These are phyloP conservation scores for Populus pruinosa DNA, from an alignment of 345 rosid species.

Conservation along the genomic window DNA sequence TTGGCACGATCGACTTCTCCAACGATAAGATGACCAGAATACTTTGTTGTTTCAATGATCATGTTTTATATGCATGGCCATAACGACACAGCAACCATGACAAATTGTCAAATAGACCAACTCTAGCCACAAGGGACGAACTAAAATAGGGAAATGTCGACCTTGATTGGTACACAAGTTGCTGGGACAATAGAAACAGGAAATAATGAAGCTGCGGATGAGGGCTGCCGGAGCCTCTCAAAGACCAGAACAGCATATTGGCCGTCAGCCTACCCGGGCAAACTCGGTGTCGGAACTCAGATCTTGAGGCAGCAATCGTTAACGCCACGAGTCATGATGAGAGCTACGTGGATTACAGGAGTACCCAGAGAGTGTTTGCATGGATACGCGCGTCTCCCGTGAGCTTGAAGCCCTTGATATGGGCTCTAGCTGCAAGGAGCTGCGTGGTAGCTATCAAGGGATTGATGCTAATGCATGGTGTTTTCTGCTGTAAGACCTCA, in stretches of 20 bases:
- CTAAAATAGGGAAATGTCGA: background rate
- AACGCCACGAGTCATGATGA: conserved; percentile 83
- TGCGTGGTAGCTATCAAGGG: conserved; percentile 85
- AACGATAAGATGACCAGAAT: too few species aligned
- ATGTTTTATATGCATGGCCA: background rate
- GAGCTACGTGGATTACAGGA: conserved; percentile 48
- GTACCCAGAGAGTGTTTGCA: conserved; percentile 52
- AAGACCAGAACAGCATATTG: conserved; percentile 68
- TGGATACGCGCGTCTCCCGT: conserved; percentile 68
- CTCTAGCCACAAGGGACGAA: background rate
- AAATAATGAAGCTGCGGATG: conserved; percentile 58
- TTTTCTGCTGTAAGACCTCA: conserved; percentile 53
- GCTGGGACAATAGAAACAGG: background rate
- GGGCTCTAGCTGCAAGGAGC: conserved; percentile 41
- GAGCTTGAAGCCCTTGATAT: conserved; percentile 50
- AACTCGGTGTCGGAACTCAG: conserved; percentile 39
- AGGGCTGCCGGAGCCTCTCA: conserved; percentile 67
- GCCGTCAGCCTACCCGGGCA: conserved; percentile 32
- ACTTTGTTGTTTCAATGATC: too few species aligned
- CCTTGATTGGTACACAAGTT: background rate
- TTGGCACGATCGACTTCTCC: background rate
- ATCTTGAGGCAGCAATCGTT: conserved; percentile 64
- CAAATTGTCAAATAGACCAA: background rate
- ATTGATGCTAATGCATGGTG: conserved; percentile 72
- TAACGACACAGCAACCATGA: background rate